Base-by-base conservation (phyloP, 192 early-diverging fungal genomes). In the Backusella westeae region DNA sequence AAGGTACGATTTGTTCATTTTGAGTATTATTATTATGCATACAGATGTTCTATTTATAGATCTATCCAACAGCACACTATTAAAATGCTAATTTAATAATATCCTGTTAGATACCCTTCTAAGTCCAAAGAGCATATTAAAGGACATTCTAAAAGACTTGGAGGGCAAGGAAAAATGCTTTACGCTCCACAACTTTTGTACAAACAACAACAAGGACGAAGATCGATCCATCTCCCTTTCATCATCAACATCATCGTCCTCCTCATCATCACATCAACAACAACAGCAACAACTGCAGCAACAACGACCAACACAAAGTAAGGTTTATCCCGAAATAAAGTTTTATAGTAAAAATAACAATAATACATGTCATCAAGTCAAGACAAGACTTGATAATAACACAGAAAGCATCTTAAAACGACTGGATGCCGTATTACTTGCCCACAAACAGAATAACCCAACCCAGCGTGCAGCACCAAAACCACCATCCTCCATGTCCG, bases 321-420 rank as follows among this genome's bases (percentile, higher is more conserved):
- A 71, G 44, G 70, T 71, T 29, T 71, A 29, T 44, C 42, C 70
- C 10, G 70, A 71, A 42, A 49, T 49, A 49, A 70, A 41, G 9
- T 70, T 21, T 42, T 14, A 38, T 39, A n/a, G 39, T 70, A 35
- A 39, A 29, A 49, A 44, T 71, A 36, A 26, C 42, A 44, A 71
- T 49, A 49, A 39, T 12, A 26, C 35, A 44, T 32, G 26, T 34
- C 70, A 71, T 71, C 70, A 39, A 49, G 70, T 71, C 7, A 71
- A 49, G 70, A 71, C 70, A 19, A 39, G 70, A 44, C 44, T 71
- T 49, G 70, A 71, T 41, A 2, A 26, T n/a, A 76, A 67, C 36
- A 76, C 75, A 56, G 67, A 76, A 56, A 36, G 8, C 35, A 56
- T 76, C 8, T 41, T 76, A n/a, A 76, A 76, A 36, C 41, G 75